phyloP scores from a whole-genome alignment of 768 basidiomycete genomes.

The Rubroboletus pulcherrimus region DNA sequence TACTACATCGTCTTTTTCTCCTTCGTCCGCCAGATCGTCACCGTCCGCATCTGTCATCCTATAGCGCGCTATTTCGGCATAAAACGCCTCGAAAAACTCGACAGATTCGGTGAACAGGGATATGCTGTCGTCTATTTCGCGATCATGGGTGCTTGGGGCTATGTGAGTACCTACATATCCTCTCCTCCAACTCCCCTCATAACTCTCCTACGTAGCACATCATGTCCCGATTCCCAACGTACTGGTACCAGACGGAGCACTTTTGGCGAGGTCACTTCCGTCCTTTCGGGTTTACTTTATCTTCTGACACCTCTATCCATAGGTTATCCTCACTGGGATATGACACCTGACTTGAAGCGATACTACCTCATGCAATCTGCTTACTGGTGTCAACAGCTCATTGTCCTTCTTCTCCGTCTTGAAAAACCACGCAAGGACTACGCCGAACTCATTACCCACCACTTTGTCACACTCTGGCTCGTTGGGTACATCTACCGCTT shows the following conservation, averaged over 20 bases:
- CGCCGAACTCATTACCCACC: slow-evolving; percentile 81
- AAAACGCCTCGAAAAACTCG: slow-evolving; percentile 58
- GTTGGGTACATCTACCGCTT: slow-evolving; percentile 58
- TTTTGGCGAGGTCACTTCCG: slow-evolving; percentile 74
- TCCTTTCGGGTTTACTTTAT: background rate
- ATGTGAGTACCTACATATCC: slow-evolving; percentile 45
- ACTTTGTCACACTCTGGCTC: slow-evolving; percentile 92
- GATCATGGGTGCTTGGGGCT: slow-evolving; percentile 68
- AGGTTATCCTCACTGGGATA: slow-evolving; percentile 90
- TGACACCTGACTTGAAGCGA: slow-evolving; percentile 78
- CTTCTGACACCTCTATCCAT: background rate
- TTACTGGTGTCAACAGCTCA: slow-evolving; percentile 93
- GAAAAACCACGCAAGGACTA: slow-evolving; percentile 97
- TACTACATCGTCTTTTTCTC: slow-evolving; percentile 90
- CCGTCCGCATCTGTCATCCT: slow-evolving; percentile 60
- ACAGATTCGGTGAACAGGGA: slow-evolving; percentile 87
- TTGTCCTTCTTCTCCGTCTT: slow-evolving; percentile 77
- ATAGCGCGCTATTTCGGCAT: slow-evolving; percentile 72
- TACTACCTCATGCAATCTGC: slow-evolving; percentile 93
- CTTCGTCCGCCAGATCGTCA: slow-evolving; percentile 74
- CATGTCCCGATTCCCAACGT: slow-evolving; percentile 78
- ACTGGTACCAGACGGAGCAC: slow-evolving; percentile 78
- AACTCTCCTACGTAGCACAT: slow-evolving; percentile 50
- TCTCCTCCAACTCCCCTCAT: background rate
- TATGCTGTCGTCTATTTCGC: slow-evolving; percentile 84